Evolutionary conservation across 441 rosid genomes (phyloP).

Genomic region (Adansonia rubrostipa): DNA sequence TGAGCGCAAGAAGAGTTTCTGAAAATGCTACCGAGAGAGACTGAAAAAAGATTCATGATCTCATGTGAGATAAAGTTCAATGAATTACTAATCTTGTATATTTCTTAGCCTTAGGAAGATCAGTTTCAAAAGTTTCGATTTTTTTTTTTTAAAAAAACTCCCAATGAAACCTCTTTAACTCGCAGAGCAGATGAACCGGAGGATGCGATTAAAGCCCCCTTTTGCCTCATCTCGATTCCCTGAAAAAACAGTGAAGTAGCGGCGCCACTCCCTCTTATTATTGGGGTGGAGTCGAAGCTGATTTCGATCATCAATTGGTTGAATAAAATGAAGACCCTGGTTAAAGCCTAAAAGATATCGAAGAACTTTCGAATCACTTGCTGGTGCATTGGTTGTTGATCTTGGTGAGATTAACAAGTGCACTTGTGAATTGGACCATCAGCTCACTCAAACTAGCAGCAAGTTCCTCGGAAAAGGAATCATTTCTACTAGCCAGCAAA

Average conservation of each 20-base stretch:
- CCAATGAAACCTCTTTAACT: no score
- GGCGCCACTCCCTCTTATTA: neutral
- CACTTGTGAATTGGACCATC: neutral
- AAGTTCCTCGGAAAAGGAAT: neutral
- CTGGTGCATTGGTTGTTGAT: no score
- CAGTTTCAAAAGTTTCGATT: no score
- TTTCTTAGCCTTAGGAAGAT: neutral
- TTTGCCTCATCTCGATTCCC: neutral
- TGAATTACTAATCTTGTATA: neutral
- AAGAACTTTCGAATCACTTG: no score
- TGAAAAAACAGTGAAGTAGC: neutral
- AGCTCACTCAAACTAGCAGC: neutral
- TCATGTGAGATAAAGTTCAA: neutral
- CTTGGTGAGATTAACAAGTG: no score
- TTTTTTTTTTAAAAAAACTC: no score
- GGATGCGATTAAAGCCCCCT: no score
- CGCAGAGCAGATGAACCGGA: no score
- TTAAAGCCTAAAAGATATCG: no score
- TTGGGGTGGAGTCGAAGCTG: neutral
- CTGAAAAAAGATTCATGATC: slow-evolving; percentile 34
- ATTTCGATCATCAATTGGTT: neutral
- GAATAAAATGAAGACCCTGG: no score
- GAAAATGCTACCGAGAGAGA: slow-evolving; percentile 88
- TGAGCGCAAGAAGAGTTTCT: slow-evolving; percentile 64
- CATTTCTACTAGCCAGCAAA: neutral